phyloP scores from a whole-genome alignment of 2,329 filamentous ascomycete species.

The Aspergillus transmontanensis region DNA sequence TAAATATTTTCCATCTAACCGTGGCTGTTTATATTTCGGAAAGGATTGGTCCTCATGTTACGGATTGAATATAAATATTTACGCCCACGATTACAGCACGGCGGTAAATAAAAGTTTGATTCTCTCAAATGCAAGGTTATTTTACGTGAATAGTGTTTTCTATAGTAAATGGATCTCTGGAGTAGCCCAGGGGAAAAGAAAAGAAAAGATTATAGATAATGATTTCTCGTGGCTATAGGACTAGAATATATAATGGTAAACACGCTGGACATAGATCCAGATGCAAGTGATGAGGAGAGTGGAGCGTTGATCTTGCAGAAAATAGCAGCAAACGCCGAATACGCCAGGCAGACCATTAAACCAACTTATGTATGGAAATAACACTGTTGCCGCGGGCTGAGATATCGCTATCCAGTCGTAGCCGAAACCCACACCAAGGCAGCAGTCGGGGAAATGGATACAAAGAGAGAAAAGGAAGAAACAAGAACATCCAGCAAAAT shows the following conservation, averaged over 20 bases:
- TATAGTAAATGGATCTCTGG: background rate
- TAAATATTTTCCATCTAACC: background rate
- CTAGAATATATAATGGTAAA: constrained; percentile 2
- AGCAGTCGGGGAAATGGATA: constrained; percentile 1
- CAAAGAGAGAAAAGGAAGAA: constrained; percentile 19
- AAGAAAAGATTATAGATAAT: background rate
- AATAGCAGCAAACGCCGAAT: constrained; percentile 26
- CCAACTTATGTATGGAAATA: constrained; percentile 1
- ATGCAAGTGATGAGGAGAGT: constrained; percentile 35
- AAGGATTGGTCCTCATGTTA: background rate
- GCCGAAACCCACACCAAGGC: constrained; percentile 2
- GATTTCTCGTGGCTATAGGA: background rate
- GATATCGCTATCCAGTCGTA: background rate
- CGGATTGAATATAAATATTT: background rate
- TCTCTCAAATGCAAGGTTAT: background rate
- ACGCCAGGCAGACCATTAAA: constrained; percentile 9
- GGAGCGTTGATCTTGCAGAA: constrained; percentile 22
- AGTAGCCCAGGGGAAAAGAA: background rate
- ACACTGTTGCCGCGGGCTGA: background rate
- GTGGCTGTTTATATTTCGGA: too few species aligned
- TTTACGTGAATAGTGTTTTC: background rate
- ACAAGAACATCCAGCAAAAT: constrained; percentile 21
- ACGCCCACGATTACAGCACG: background rate
- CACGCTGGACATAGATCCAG: constrained; percentile 21
- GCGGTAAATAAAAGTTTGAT: background rate